Conservation (phyloP, 345 rosid genomes). For the Reutealis trisperma region DNA sequence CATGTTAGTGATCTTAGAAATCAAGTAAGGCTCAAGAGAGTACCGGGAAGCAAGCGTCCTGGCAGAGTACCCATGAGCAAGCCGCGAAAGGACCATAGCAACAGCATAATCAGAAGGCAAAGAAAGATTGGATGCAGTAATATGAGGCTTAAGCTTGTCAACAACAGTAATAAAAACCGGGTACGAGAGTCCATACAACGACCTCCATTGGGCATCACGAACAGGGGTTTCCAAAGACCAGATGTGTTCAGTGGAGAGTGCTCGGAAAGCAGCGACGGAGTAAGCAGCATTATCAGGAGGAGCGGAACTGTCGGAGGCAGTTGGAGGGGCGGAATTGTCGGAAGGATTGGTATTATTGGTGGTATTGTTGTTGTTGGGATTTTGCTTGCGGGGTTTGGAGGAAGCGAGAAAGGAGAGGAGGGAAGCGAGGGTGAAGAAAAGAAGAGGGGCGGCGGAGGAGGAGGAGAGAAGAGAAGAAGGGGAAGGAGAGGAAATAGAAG, state of each 20-base stretch:
- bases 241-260: slow-evolving; percentile 87
- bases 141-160: slow-evolving; percentile 82
- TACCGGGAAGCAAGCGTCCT: slow-evolving; percentile 70
- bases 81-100: slow-evolving; percentile 90
- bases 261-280: slow-evolving; percentile 84
- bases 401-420: slow-evolving; percentile 45
- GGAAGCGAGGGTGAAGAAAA: slow-evolving; percentile 39
- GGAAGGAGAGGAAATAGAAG: slow-evolving; percentile 32
- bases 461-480: slow-evolving; percentile 40
- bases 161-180: slow-evolving; percentile 92
- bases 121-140: slow-evolving; percentile 85
- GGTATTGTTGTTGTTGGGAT: slow-evolving; percentile 9
- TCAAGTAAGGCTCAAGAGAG: slow-evolving; percentile 81
- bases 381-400: slow-evolving; percentile 17
- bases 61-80: slow-evolving; percentile 77
- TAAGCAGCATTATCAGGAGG: slow-evolving; percentile 48
- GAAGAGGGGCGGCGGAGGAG: slow-evolving; percentile 38
- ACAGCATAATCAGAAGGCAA: slow-evolving; percentile 95
- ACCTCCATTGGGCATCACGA: slow-evolving; percentile 92
- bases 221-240: slow-evolving; percentile 77
- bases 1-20: slow-evolving; percentile 95
- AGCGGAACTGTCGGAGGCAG: slow-evolving; percentile 44
- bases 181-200: slow-evolving; percentile 82
- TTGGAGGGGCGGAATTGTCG: slow-evolving; percentile 5
- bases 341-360: slow-evolving; percentile 3